These are phyloP conservation scores for Cichorium intybus DNA, from an alignment of 140 eudicot species.

Conservation along the genomic window DNA sequence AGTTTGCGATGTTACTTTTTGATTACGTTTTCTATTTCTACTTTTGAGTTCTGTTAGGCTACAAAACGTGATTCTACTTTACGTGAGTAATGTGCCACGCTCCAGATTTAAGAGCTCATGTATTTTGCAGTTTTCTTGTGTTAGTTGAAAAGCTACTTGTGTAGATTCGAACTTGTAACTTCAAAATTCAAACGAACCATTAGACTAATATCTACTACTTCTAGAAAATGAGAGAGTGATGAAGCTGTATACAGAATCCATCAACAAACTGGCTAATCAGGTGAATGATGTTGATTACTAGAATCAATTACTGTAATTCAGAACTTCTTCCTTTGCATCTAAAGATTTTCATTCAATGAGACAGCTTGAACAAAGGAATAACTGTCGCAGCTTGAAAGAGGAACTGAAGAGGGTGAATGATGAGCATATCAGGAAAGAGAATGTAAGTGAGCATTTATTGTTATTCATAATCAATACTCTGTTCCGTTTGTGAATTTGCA, in stretches of 20 bases:
- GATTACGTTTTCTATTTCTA: background rate
- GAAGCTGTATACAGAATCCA: slow-evolving; percentile 42
- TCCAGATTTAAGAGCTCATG: background rate
- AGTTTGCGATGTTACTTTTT: background rate
- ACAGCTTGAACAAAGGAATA: slow-evolving; percentile 47
- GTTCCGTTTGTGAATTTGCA: too few relatives aligned
- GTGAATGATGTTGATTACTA: slow-evolving; percentile 19
- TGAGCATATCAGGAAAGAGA: slow-evolving; percentile 35
- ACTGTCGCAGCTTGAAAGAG: slow-evolving; percentile 43
- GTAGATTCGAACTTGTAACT: background rate
- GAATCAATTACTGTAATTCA: background rate
- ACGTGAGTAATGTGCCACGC: background rate
- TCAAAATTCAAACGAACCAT: background rate
- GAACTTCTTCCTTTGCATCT: background rate
- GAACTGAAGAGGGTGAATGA: slow-evolving; percentile 45
- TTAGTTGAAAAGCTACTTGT: background rate
- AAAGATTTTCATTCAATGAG: background rate
- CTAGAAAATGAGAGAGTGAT: slow-evolving; percentile 56
- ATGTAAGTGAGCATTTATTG: slow-evolving; percentile 29
- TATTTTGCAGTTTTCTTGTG: background rate
- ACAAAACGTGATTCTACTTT: background rate
- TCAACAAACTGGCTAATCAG: slow-evolving; percentile 55
- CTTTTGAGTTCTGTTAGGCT: background rate
- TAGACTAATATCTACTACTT: slow-evolving; percentile 7
- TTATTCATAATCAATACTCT: too few relatives aligned